Base-by-base conservation (phyloP, 495 filamentous ascomycete genomes). In the Aspergillus cavernicola region DNA sequence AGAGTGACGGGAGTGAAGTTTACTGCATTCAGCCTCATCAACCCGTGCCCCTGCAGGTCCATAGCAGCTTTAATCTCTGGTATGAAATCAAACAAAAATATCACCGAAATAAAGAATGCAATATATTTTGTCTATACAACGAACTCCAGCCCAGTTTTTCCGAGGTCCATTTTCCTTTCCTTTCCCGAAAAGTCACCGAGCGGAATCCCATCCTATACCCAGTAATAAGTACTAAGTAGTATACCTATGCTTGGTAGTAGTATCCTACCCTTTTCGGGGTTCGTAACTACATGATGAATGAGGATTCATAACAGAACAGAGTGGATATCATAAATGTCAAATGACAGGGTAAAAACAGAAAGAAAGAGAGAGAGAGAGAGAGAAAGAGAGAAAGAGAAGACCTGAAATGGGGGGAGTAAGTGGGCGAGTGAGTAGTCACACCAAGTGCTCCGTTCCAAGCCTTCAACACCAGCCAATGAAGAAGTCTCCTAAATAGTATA, bases 261-360 rank as follows among this genome's bases (percentile, higher is more conserved):
- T 28, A 9, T 28, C 24, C 41, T 6, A 9, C 35, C 15, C 20
- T 4, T 42, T 4, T 42, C 15, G 11, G 26, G 15, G 43, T 37
- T n/a, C 26, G 20, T 42, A 42, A 49, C 15, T 55, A 42, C 52
- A 46, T 50, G 45, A 35, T 53, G 31, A 33, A 33, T 18, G 32
- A 15, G 24, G 19, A 36, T 47, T 51, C 57, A 58, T 55, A 64
- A 64, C 61, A 55, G 20, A 40, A 19, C 18, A 40, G 38, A 64
- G 61, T 60, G 61, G 61, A 62, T 61, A 60, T 62, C 59, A 64
- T 60, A 51, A 49, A 54, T 43, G 56, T 44, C 49, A 50, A 58
- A 57, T 52, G 46, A 52, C 55, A 51, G 16, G n/a, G 9, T n/a
- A 2, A 33, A 33, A 33, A 33, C 7, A 33, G 31, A 33, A 33